A percentile compares a stretch with the other conserved stretches of the same genome.
phyloP scores from a whole-genome alignment of 2,329 filamentous ascomycete genomes.

The Colletotrichum sp. region DNA sequence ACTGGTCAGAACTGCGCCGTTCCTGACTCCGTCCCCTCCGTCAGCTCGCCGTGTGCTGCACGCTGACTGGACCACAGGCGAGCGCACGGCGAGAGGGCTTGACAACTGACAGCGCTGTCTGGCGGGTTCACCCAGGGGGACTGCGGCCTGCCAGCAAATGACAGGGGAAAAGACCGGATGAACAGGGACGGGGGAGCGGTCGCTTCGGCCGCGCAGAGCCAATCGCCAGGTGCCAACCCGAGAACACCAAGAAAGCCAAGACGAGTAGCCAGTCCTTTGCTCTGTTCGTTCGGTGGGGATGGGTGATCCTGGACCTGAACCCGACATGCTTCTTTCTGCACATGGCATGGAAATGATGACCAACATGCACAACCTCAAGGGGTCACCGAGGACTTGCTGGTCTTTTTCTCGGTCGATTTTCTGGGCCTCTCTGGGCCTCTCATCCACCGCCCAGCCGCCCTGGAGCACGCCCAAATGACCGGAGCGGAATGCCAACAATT shows the following conservation, averaged over 20 bases:
- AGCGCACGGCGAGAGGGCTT: neutral
- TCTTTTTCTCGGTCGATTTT: neutral
- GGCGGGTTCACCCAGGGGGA: neutral
- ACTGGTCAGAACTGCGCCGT: neutral
- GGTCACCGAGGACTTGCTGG: neutral
- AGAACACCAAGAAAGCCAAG: neutral
- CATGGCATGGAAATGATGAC: neutral
- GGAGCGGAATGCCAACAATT: neutral
- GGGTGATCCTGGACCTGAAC: neutral
- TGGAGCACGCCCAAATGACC: neutral
- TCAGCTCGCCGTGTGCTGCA: neutral
- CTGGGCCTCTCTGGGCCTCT: neutral
- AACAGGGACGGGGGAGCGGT: neutral
- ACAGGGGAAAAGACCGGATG: conserved; percentile 14
- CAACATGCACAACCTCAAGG: neutral
- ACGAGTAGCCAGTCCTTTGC: neutral
- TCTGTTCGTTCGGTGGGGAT: neutral
- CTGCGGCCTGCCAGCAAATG: neutral
- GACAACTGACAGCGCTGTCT: conserved; percentile 7
- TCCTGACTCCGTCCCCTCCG: neutral
- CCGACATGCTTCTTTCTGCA: neutral
- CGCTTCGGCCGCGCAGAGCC: neutral
- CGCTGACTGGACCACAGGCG: neutral
- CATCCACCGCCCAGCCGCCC: conserved; percentile 13
- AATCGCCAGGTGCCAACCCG: neutral